Evolutionary conservation across 495 filamentous ascomycete genomes (phyloP), one percentile per base, ranked within the genome.

Genomic region (Aspergillus conjunctus): DNA sequence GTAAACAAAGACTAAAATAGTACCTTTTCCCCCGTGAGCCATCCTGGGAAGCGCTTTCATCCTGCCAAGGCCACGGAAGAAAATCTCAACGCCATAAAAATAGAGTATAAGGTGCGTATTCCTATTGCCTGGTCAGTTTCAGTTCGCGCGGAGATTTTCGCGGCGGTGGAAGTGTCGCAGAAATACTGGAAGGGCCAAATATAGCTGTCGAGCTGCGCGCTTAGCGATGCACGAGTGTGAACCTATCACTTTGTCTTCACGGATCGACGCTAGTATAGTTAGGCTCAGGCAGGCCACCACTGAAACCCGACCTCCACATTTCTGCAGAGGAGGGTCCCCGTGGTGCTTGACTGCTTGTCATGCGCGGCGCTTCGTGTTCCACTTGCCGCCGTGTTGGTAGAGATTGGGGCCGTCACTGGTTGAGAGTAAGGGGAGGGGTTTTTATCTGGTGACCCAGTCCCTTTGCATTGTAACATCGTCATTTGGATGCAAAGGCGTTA

Each of bases 151-250:
- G 49, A 22, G 22, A 3, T 51, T 48, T 37, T 12, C 14, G 32
- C n/a, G 20, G 31, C 50, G 15, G 54, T 20, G 20, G 17, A 55
- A 26, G 60, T 21, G 41, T 63, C 54, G 61, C 50, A 32, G 58
- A 54, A 59, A 61, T 52, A 49, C 57, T 62, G 41, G 54, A 60
- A 3, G 54, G 56, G 37, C 39, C 64, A 60, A 66, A 66, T 58
- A 63, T 66, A 54, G 60, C 15, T 49, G 32, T 31, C 34, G 18
- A 4, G 41, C 37, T 50, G 39, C 60, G 64, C 64, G 64, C 64
- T 66, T 63, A 66, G 48, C 56, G 22, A 26, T 37, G 33, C 53
- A 54, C 53, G 48, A 43, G 20, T 59, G 48, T 60, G 48, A 37
- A 15, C 64, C 64, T 63, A 63, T 66, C 56, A 53, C 52, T 65